Base-by-base conservation (phyloP, 305 asterid species). In the Solanum hybrid region DNA sequence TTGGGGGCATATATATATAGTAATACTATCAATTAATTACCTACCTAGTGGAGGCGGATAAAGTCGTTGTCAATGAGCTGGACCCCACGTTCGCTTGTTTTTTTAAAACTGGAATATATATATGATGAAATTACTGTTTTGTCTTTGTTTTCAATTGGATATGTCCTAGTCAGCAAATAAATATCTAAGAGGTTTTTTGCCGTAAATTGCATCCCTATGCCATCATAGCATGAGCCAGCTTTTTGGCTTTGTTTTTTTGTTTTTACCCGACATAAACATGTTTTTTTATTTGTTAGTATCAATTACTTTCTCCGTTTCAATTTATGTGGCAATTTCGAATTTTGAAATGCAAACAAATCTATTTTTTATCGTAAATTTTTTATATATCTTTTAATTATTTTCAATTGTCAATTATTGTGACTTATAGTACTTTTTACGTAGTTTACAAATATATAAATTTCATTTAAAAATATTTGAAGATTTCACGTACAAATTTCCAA, bases 141-240 rank as follows among this genome's bases (percentile, higher is more conserved):
- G 86, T n/a, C 92, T 91, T 86, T 13, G 5, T 5, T 51, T 56
- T 24, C 38, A 32, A 16, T 81, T 29, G 37, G 87, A 37, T 79
- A 4, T 31, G 37, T 87, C 92, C 87, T 60, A 5, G 87, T 90
- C 89, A 87, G 89, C 89, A 77, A 66, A 69, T 22, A 87, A 90
- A 91, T 90, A 92, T 92, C 92, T 87, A 56, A 79, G 46, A 27
- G 90, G 35, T 89, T 24, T 64, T 6, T 9, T 90, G 24, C 69
- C 13, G 26, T 88, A 86, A 20, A 4, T n/a, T 79, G 77, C n/a
- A 87, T 31, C 38, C 80, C 80, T 11, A 73, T 73, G 37, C 29
- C 56, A 6, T 24, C 3, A 80, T 35, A 78, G 71, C 78, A 46
- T 36, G 87, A 9, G 8, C 75, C 10, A 73, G 46, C 46, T 75